Base-by-base conservation (phyloP, 2,329 filamentous ascomycete genomes). In the Pezicula carpinea region DNA sequence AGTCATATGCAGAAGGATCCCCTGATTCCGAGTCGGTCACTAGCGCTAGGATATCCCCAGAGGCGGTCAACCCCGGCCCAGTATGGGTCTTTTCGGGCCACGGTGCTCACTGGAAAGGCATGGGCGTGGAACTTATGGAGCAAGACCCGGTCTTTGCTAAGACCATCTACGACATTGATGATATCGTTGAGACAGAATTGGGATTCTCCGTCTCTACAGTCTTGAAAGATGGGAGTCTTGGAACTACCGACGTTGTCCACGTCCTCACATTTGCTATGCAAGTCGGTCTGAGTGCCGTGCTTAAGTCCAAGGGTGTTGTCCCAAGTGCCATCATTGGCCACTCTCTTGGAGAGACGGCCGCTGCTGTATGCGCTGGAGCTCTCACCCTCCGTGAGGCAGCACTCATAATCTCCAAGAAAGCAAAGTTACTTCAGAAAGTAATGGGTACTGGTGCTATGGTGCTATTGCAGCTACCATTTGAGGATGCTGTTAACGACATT, bases 71-170 rank as follows among this genome's bases (percentile, higher is more conserved):
- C 10, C 1, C n/a, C 45, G 56, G 53, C 44, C 22, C 18, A 8
- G 61, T 64, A 1, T 71, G 66, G 64, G 60, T 72, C 0, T 72
- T 71, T 50, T 69, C 68, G 0, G 69, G 70, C 1, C 70, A 72
- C 39, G 69, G 70, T 22, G 68, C 67, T 2, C 69, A 72, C 39
- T 72, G 67, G 66, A 43, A 51, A 0, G 61, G 62, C 3, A 72
- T 72, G 69, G 69, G 68, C 6, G 59, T 60, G 10, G 64, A 68
- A 23, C 59, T 73, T 0, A 34, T 70, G 21, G 33, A 53, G 1
- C 34, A 36, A 17, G 44, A 57, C 15, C 34, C 50, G 4, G 43
- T 57, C 3, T 68, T 67, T 52, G 43, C 21, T 11, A 21, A 58
- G 17, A 48, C 61, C 1, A 42, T 69, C 15, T 33, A 47, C 1